Evolutionary conservation across 768 basidiomycete genomes (phyloP).

Genomic region (Ephemerocybe angulata): DNA sequence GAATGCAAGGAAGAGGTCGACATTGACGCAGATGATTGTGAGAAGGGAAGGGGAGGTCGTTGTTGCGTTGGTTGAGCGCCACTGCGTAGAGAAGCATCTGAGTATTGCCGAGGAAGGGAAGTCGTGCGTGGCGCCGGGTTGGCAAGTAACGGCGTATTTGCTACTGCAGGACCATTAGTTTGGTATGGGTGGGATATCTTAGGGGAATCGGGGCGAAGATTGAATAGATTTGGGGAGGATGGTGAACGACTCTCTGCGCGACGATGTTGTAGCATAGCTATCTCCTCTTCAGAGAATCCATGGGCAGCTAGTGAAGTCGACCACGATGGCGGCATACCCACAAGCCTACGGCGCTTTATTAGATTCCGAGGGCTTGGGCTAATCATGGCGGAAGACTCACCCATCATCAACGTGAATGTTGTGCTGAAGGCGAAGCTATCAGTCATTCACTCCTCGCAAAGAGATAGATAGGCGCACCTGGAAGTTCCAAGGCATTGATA

Average conservation of each 20-base stretch:
- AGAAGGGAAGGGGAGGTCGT: constrained; percentile 9
- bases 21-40: constrained; percentile 15
- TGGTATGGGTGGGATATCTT: constrained; percentile 16
- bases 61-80: constrained; percentile 8
- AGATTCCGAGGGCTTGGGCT: not conserved
- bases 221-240: constrained; percentile 31
- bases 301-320: constrained; percentile 53
- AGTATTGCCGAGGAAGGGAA: constrained; percentile 32
- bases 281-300: constrained; percentile 69
- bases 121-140: constrained; percentile 33
- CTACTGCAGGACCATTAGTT: constrained; percentile 6
- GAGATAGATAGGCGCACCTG: constrained; percentile 42
- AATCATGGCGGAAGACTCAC: constrained; percentile 41
- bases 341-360: constrained; percentile 35
- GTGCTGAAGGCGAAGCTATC: constrained; percentile 42
- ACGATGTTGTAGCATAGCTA: constrained; percentile 50
- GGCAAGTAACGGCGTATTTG: constrained; percentile 18
- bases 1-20: constrained; percentile 19
- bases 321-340: constrained; percentile 75
- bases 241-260: constrained; percentile 34
- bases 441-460: constrained; percentile 1
- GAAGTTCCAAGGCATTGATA: constrained; percentile 73
- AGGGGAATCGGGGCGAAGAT: constrained; percentile 35
- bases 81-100: constrained; percentile 25
- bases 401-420: constrained; percentile 78